These are phyloP conservation scores for Cardamine occulta DNA, from an alignment of 345 rosid genomes.

Conservation along the genomic window DNA sequence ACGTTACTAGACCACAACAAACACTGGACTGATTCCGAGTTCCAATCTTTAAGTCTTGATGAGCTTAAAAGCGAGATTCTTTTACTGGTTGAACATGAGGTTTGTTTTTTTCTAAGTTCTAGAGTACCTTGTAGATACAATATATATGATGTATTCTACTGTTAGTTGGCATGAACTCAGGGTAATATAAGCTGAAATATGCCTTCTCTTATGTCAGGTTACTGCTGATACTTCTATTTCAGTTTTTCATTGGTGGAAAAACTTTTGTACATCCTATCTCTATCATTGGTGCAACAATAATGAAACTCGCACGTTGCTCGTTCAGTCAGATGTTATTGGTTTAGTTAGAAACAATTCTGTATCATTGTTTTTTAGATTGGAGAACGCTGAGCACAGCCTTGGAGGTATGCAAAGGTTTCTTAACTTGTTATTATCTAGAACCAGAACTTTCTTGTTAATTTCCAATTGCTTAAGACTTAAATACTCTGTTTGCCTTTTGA, in stretches of 20 bases:
- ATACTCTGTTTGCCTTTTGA: conserved; percentile 23
- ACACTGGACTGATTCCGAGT: conserved; percentile 83
- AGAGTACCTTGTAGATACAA: conserved; percentile 21
- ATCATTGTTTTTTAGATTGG: conserved; percentile 72
- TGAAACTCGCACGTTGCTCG: conserved; percentile 68
- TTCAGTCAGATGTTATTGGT: conserved; percentile 74
- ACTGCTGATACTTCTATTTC: conserved; percentile 56
- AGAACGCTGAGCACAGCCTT: conserved; percentile 63
- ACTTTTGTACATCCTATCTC: conserved; percentile 71
- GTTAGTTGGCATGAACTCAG: conserved; percentile 18
- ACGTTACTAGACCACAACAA: conserved; percentile 76
- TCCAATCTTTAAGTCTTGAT: conserved; percentile 73
- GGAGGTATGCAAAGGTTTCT: conserved; percentile 57
- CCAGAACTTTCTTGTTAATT: conserved; percentile 21
- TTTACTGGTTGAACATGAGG: conserved; percentile 83
- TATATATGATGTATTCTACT: conserved; percentile 7
- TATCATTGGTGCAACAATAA: conserved; percentile 85
- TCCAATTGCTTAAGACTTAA: not conserved
- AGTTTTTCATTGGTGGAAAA: conserved; percentile 72
- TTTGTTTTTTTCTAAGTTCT: conserved; percentile 31
- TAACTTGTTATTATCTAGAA: conserved; percentile 21
- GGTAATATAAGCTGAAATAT: conserved; percentile 39
- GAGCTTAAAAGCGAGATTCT: conserved; percentile 82
- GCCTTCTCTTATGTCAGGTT: conserved; percentile 54
- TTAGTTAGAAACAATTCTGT: conserved; percentile 80